Evolutionary conservation across 2,329 filamentous ascomycete genomes (phyloP).

Genomic region (Paecilomyces dactylethromorphus): DNA sequence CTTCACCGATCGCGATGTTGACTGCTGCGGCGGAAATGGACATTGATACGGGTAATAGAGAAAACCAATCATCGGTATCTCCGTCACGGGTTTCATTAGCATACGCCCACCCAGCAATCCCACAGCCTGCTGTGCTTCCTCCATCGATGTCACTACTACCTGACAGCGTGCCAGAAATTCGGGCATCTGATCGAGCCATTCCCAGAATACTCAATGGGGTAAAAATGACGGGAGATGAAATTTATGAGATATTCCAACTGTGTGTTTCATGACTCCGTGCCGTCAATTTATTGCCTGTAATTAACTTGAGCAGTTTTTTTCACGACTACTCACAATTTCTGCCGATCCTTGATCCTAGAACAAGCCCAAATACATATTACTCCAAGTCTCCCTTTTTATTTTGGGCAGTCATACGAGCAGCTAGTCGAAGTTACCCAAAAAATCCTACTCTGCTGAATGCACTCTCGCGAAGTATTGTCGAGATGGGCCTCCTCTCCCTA

Average conservation of each 20-base stretch:
- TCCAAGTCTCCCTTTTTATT: slow-evolving; percentile 75
- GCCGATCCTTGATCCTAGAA: slow-evolving; percentile 37
- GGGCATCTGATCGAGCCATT: slow-evolving; percentile 14
- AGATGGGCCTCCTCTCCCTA: slow-evolving; percentile 31
- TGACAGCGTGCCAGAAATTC: slow-evolving; percentile 7
- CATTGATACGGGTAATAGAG: slow-evolving; percentile 12
- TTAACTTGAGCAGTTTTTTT: slow-evolving; percentile 25
- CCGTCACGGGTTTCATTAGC: slow-evolving; percentile 11
- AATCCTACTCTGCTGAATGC: slow-evolving; percentile 33
- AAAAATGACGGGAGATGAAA: slow-evolving; percentile 22
- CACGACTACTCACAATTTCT: slow-evolving; percentile 31
- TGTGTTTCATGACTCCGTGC: slow-evolving; percentile 9
- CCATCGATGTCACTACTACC: slow-evolving; percentile 3
- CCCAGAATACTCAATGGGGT: slow-evolving; percentile 25
- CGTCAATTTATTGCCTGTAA: too few species aligned
- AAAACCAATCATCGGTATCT: slow-evolving; percentile 12
- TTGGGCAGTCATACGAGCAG: slow-evolving; percentile 57
- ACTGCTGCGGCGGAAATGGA: slow-evolving; percentile 26
- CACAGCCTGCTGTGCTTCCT: slow-evolving; percentile 12
- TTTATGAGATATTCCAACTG: slow-evolving; percentile 33
- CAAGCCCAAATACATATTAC: slow-evolving; percentile 66
- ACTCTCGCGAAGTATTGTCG: slow-evolving; percentile 24
- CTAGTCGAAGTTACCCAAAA: slow-evolving; percentile 28
- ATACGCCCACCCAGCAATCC: slow-evolving; percentile 15
- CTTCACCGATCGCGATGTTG: slow-evolving; percentile 20